phyloP scores from a whole-genome alignment of 768 basidiomycete genomes.

The Trametes coccinea region DNA sequence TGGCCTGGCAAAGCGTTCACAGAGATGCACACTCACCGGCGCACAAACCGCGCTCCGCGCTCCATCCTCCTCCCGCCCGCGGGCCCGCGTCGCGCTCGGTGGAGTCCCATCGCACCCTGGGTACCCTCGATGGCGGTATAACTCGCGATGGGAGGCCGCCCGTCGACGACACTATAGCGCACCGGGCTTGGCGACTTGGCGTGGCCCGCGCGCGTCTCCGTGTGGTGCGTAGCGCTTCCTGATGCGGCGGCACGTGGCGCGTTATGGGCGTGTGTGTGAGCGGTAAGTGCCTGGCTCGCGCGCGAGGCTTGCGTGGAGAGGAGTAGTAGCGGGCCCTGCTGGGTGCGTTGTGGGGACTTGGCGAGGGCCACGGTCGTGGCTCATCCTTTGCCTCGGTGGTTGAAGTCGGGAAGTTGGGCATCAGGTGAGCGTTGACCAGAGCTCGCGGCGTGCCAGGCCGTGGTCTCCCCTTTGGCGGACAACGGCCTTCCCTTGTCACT shows the following conservation, averaged over 20 bases:
- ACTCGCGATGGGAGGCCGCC: not conserved
- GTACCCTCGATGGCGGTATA: not conserved
- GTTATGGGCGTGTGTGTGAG: slow-evolving; percentile 4
- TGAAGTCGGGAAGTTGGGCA: not conserved
- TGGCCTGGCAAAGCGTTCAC: no score
- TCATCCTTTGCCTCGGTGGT: no score
- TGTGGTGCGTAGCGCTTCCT: not conserved
- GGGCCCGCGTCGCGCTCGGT: no score
- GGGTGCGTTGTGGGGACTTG: not conserved
- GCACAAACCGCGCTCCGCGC: no score
- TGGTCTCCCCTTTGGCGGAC: no score
- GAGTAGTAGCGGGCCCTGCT: not conserved
- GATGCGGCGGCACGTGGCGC: not conserved
- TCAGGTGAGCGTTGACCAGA: not conserved
- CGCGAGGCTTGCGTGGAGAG: no score
- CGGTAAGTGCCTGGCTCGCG: no score
- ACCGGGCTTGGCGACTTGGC: slow-evolving; percentile 7
- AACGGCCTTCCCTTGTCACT: no score
- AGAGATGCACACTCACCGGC: no score
- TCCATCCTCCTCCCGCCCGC: no score
- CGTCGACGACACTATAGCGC: not conserved
- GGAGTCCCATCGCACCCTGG: not conserved
- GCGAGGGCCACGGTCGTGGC: not conserved
- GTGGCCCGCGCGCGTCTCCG: not conserved
- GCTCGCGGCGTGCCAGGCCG: no score